Base-by-base conservation (phyloP, 2,329 filamentous ascomycete genomes). In the Pseudogymnoascus sp. region DNA sequence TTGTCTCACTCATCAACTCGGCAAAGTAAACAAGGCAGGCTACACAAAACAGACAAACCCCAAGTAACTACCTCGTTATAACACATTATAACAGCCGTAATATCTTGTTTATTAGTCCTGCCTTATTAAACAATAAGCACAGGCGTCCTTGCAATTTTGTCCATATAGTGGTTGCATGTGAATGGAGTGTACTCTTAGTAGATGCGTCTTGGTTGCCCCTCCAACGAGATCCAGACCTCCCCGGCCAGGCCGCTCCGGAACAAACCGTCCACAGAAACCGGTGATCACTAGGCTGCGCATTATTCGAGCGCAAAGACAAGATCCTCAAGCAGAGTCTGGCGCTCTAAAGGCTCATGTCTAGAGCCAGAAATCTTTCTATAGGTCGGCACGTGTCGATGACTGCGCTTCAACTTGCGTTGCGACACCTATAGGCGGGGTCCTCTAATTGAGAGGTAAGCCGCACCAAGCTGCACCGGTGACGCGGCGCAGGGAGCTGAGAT, bases 261-360 rank as follows among this genome's bases (percentile, higher is more conserved):
- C 28, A 54, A 54, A 54, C 47, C 47, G 47, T 18, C 28, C 47
- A 54, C 28, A 54, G 47, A 54, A 54, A 54, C 47, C 28, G 47
- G 33, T 54, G 47, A 54, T 54, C 47, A 14, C 47, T 35, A 50
- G 47, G 47, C 28, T 28, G 33, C 47, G 16, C 47, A 35, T 50
- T 11, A 30, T 3, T 33, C 47, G 47, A 33, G 9, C 47, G 47
- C 47, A 54, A 54, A 54, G 47, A 54, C 8, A 7, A 54, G 28
- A 54, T 54, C 47, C 28, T 11, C n/a, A 54, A 54, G 47, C 5
- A 54, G 28, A 54, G 47, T 54, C 47, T 54, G 47, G 25, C 16
- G 47, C 47, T 54, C 28, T 54, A 18, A 28, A 54, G 47, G 47
- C 47, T 54, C 47, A 54, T 54, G 47, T 54, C 28, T 54, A 33